Evolutionary conservation across 805 yeast genomes (phyloP).

Genomic region (Komagataella populi): DNA sequence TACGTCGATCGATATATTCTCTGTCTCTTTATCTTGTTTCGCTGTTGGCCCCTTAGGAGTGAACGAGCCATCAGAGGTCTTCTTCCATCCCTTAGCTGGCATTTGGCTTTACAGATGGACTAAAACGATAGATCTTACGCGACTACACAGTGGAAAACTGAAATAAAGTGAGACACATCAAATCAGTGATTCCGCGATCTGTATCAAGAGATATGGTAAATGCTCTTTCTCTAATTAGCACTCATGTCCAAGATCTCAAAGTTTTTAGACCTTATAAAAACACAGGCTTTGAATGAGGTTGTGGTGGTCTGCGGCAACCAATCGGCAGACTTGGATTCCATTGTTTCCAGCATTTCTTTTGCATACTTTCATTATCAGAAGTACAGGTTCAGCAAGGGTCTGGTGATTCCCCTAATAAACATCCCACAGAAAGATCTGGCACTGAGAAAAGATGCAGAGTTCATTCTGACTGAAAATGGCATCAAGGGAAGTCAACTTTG

Average conservation of each 20-base stretch:
- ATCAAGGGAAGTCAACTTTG: constrained; percentile 37
- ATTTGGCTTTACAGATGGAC: constrained; percentile 18
- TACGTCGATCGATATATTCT: constrained; percentile 34
- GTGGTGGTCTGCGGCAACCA: not conserved
- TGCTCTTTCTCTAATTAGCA: no score
- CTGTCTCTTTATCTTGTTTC: constrained; percentile 35
- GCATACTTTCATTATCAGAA: constrained; percentile 38
- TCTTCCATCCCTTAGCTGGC: constrained; percentile 91
- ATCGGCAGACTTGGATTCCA: constrained; percentile 62
- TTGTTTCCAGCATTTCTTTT: constrained; percentile 59
- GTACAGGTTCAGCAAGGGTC: constrained; percentile 14
- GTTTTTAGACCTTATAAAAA: not conserved
- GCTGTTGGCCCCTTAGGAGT: constrained; percentile 31
- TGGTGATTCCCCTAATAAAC: constrained; percentile 60
- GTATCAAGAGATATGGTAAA: no score
- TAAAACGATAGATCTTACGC: not conserved
- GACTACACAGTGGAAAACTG: not conserved
- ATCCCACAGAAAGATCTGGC: constrained; percentile 52
- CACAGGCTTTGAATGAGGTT: not conserved
- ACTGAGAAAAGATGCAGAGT: constrained; percentile 58
- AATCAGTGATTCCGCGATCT: not conserved
- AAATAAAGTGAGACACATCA: not conserved
- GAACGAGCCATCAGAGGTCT: constrained; percentile 39
- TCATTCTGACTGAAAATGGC: constrained; percentile 31
- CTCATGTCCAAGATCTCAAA: not conserved